phyloP scores from a whole-genome alignment of 352 stramenopile species.

The Globisporangium rhizosaccharum region DNA sequence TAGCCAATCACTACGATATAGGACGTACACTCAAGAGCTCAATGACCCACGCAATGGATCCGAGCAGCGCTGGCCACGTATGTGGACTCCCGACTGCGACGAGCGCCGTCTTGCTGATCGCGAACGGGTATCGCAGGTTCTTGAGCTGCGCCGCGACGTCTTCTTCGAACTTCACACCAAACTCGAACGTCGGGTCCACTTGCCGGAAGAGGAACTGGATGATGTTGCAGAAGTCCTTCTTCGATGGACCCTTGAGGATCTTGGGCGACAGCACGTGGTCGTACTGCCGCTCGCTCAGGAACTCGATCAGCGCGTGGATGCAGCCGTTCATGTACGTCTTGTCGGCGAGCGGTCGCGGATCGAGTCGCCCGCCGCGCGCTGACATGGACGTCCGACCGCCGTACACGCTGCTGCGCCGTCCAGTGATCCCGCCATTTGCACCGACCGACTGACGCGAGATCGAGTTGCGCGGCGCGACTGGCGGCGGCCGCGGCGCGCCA shows the following conservation, averaged over 20 bases:
- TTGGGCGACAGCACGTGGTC: constrained; percentile 89
- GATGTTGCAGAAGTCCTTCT: constrained; percentile 97
- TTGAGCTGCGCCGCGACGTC: constrained; percentile 69
- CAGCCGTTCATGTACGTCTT: constrained; percentile 90
- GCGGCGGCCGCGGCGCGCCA: constrained; percentile 12
- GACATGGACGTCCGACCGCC: constrained; percentile 54
- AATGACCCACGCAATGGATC: constrained; percentile 95
- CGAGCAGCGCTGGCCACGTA: constrained; percentile 95
- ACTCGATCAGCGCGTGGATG: constrained; percentile 92
- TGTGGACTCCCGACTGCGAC: constrained; percentile 92
- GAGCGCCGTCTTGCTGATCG: constrained; percentile 95
- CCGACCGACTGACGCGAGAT: constrained; percentile 48
- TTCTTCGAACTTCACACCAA: constrained; percentile 71
- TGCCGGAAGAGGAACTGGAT: constrained; percentile 95
- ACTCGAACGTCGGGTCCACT: constrained; percentile 90
- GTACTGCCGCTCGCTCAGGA: constrained; percentile 89
- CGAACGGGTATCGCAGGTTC: constrained; percentile 91
- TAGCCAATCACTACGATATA: background rate
- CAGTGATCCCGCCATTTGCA: constrained; percentile 12
- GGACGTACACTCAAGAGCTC: constrained; percentile 86
- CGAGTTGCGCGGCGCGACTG: constrained; percentile 29
- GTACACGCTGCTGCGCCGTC: constrained; percentile 60
- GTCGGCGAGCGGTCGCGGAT: constrained; percentile 87
- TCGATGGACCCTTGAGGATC: constrained; percentile 89
- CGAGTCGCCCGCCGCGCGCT: constrained; percentile 33